Percentiles rank a stretch among this genome's conserved stretches.
These are phyloP conservation scores for Nakazawaea siamensis DNA, from an alignment of 805 yeast genomes.

Conservation along the genomic window DNA sequence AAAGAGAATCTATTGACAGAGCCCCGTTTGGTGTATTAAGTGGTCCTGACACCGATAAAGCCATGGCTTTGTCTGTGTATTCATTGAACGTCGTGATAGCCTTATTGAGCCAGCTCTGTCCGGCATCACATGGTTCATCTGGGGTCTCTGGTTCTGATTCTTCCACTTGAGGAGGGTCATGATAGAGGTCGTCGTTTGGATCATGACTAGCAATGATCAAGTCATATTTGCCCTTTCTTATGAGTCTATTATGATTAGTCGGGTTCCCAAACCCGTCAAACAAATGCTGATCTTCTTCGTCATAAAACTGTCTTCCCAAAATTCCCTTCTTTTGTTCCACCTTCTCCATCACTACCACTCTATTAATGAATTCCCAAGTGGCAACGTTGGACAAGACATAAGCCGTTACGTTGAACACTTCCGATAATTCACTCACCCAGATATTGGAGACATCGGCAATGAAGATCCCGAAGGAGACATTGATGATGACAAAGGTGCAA, in stretches of 20 bases:
- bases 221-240: slow-evolving; percentile 11
- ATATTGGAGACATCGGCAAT: slow-evolving; percentile 68
- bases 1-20: too few relatives aligned
- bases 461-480: slow-evolving; percentile 60
- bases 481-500: slow-evolving; percentile 45
- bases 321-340: slow-evolving; percentile 61
- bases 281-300: slow-evolving; percentile 40
- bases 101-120: not conserved
- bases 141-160: not conserved
- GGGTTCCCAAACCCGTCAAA: slow-evolving; percentile 27
- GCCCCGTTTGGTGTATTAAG: too few relatives aligned
- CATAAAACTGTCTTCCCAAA: slow-evolving; percentile 67
- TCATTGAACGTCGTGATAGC: not conserved
- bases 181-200: not conserved
- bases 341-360: slow-evolving; percentile 49
- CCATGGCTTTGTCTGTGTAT: slow-evolving; percentile 1
- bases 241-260: slow-evolving; percentile 1
- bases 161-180: too few relatives aligned
- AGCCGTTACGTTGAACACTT: slow-evolving; percentile 64
- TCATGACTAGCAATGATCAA: slow-evolving; percentile 9
- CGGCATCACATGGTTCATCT: not conserved
- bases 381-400: slow-evolving; percentile 63
- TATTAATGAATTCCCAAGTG: slow-evolving; percentile 83
- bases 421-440: slow-evolving; percentile 70
- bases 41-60: slow-evolving; percentile 5